phyloP scores from a whole-genome alignment of 208 protist species.

The Crithidia fasciculata region DNA sequence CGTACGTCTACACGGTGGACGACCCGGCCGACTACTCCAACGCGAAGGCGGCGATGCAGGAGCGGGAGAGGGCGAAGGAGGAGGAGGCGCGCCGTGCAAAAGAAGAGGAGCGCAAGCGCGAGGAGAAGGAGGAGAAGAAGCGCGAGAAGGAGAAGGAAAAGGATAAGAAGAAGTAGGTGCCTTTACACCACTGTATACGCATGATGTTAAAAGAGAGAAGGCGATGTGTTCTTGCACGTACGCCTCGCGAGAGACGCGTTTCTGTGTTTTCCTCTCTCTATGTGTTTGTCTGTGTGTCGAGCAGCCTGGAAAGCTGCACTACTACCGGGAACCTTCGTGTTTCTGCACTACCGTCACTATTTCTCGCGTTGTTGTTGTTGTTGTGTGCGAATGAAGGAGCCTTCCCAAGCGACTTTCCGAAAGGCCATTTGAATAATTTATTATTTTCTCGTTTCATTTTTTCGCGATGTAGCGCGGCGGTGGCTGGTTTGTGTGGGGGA shows the following conservation, averaged over 20 bases:
- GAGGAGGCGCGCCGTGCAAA: background rate
- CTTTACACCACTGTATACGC: background rate
- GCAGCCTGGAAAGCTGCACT: no score
- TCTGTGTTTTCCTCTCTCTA: no score
- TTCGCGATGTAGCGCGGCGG: no score
- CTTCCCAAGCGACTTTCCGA: no score
- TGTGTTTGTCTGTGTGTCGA: no score
- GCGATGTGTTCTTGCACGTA: background rate
- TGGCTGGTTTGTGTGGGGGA: no score
- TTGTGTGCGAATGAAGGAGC: no score
- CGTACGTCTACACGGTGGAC: conserved; percentile 48
- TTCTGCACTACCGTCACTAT: no score
- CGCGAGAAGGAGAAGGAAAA: conserved; percentile 8
- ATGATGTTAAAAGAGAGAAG: background rate
- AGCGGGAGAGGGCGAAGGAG: conserved; percentile 27
- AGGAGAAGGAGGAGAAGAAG: conserved; percentile 13
- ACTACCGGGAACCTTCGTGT: no score
- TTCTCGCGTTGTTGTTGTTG: no score
- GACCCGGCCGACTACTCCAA: conserved; percentile 46
- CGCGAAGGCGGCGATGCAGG: background rate
- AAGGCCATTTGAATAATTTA: background rate
- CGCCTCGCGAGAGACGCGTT: no score
- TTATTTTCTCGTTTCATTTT: conserved; percentile 2
- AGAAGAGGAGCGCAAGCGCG: conserved; percentile 15
- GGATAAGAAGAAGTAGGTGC: conserved; percentile 9